Base-by-base conservation (phyloP, 441 rosid species). In the Croton setiger region DNA sequence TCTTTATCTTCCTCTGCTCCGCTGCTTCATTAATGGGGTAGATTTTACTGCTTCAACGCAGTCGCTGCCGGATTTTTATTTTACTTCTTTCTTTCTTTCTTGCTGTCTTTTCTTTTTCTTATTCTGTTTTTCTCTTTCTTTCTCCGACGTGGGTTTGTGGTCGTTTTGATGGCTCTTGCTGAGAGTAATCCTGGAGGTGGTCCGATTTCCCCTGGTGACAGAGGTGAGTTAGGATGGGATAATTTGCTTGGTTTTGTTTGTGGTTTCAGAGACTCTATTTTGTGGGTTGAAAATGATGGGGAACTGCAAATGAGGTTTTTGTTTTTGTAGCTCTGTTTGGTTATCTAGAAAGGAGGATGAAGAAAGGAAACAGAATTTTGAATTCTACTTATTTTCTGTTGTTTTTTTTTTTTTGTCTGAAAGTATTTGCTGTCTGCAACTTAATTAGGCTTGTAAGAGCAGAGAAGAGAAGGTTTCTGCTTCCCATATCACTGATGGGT, bases 151-250 rank as follows among this genome's bases (percentile, higher is more conserved):
- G 37, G 60, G 60, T 80, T 65, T 54, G 41, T 20, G 27, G 64
- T 12, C 64, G 36, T 68, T 71, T 72, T 70, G 66, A 85, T 84
- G 89, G 88, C 79, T 59, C 81, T 70, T 81, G 80, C 48, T 7
- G 85, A 78, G 57, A 75, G 58, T 71, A 71, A 70, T 82, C 61
- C 76, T 49, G 64, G 76, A 54, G 75, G 70, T 37, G 68, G 74
- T 0, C 70, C 75, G 53, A 51, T 65, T 64, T 74, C 76, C 61
- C 70, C 35, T 55, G 76, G 39, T 58, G 75, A 74, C 60, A 65
- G 71, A 73, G 87, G 94, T 85, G 63, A 72, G 94, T 85, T 60
- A 72, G 73, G 36, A 48, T 18, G 31, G 27, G 41, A 43, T 44
- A 4, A 27, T 27, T 27, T 27, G 31, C 5, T 4, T 41, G 35